Base-by-base conservation (phyloP, 2,329 filamentous ascomycete genomes). In the Aspergillus sp. region DNA sequence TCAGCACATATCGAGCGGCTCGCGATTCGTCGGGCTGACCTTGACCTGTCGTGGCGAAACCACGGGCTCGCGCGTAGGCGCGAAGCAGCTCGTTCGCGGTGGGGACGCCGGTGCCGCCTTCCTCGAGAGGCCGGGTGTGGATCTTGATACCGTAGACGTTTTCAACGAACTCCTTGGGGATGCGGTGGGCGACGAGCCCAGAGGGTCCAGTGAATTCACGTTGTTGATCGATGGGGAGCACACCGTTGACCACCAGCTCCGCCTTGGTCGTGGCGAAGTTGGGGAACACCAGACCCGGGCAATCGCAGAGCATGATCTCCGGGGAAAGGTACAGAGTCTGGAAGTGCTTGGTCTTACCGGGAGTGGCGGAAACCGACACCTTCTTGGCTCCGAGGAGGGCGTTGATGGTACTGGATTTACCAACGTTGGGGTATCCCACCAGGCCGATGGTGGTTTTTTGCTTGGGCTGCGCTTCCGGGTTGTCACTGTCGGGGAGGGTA, bases 381-480 rank as follows among this genome's bases (percentile, higher is more conserved):
- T 98, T 99, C 81, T 98, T 99, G 57, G 95, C 89, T 54, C 96
- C 96, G 59, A 98, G 93, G n/a, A 99, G 85, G 47, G 95, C 94
- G 80, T 99, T 99, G 83, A 99, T 99, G 16, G 95, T 99, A 52
- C 93, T 97, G 1, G 96, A 99, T 80, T 99, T 99, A 79, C 95
- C 95, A 64, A 99, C 95, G 80, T 99, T 99, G 71, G 95, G 95
- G 78, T 99, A 99, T 60, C 95, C 95, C 42, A 99, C 95, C 20
- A 99, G 83, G 68, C 95, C 95, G 67, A 99, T 95, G 65, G 92
- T 88, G 4, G 93, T 89, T 76, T 96, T 97, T 56, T 82, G 78
- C 60, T 79, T 81, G 45, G 64, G 42, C 14, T 78, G 74, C 49
- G 74, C 68, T 26, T 83, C 80, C 1, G 81, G 74, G 57, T 82